Evolutionary conservation across 169 alveolate species (phyloP), one percentile per base, ranked within the genome.

Genomic region (Plasmodium malariae): DNA sequence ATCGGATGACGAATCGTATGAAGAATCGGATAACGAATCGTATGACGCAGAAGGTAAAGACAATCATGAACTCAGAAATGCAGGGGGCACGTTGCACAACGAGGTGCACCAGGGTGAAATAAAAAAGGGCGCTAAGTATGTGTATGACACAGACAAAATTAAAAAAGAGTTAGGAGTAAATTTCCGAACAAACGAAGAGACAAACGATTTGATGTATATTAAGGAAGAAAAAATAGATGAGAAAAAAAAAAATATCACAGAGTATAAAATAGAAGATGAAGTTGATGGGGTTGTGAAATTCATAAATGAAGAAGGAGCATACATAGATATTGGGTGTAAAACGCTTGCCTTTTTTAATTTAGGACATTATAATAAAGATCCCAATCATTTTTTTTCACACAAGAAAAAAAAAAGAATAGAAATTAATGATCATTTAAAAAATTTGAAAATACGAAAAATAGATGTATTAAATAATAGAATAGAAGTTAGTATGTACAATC

Each of bases 311-410:
- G 83, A 80, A 11, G 90, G 90, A 3, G 90, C 90, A 51, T 80
- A 80, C 59, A 49, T 80, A 80, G 85, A 80, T 71, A 80, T 80
- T 34, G 90, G 90, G n/a, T 80, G 90, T 57, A 60, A 80, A 30
- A 80, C 90, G 0, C 59, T 80, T n/a, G 90, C 90, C 6, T 80
- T 80, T 59, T 45, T 80, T 24, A 80, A 80, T 19, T 19, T 80
- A 28, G 90, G 90, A 0, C 90, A 80, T 57, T 80, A 80, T 55
- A 80, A 80, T 80, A 80, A 37, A 71, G 90, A 80, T 32, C 90
- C 90, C 0, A 63, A 36, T 0, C 14, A 36, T 11, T 14, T 80
- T n/a, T 21, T 80, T 1, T 34, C 49, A 5, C 36, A 80, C 21
- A 32, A 21, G 24, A 80, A 80, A 57, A 80, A 80, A 30, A 80